phyloP scores from a whole-genome alignment of 192 early-diverging fungal genomes.

The Backusella tuberculispora region DNA sequence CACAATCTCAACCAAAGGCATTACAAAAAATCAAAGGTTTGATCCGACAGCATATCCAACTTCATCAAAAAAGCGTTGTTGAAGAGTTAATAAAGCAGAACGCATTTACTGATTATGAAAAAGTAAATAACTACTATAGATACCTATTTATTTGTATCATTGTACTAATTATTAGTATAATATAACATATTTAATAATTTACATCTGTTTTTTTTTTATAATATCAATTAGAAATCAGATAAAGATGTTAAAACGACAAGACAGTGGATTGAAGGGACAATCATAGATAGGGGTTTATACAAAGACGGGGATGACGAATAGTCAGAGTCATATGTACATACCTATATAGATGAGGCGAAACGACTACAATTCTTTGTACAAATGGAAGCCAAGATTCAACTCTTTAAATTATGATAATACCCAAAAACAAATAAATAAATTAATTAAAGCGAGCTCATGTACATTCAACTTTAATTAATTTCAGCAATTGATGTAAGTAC shows the following conservation, averaged over 20 bases:
- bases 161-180: not conserved
- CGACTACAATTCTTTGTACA: too few relatives aligned
- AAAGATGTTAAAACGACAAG: not conserved
- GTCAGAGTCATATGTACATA: not conserved
- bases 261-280: not conserved
- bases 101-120: not conserved
- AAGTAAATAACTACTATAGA: not conserved
- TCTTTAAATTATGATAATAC: too few relatives aligned
- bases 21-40: not conserved
- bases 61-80: not conserved
- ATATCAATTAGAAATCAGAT: not conserved
- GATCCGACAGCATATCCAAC: not conserved
- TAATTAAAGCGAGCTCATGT: too few relatives aligned
- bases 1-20: not conserved
- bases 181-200: not conserved
- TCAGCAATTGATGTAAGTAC: too few relatives aligned
- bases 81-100: not conserved
- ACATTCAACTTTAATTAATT: too few relatives aligned
- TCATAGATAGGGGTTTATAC: not conserved
- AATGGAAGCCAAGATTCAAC: too few relatives aligned
- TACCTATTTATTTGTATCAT: not conserved
- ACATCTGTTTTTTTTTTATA: too few relatives aligned
- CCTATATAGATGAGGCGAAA: too few relatives aligned
- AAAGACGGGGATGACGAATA: not conserved
- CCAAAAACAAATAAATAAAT: too few relatives aligned